These are phyloP conservation scores for Fonsecaea multimorphosa DNA, from an alignment of 2,329 filamentous ascomycete species.

Conservation along the genomic window DNA sequence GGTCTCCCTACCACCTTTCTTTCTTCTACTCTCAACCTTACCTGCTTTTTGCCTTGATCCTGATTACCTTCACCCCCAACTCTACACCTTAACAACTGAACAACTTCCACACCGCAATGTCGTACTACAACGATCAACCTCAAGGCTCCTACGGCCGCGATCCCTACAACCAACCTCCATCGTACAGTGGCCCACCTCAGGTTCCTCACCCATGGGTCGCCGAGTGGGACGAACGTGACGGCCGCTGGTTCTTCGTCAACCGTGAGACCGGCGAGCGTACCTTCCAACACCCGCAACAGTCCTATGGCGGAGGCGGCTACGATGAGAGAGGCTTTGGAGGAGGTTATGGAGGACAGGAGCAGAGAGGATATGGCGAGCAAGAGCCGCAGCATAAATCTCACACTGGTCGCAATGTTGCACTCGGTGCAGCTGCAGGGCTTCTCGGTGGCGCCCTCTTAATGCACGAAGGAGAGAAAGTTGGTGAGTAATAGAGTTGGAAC, in stretches of 20 bases:
- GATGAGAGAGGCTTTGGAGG: conserved; percentile 24
- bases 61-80: background rate
- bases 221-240: conserved; percentile 51
- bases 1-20: background rate
- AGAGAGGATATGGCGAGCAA: conserved; percentile 36
- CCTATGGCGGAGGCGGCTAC: conserved; percentile 22
- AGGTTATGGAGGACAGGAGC: conserved; percentile 24
- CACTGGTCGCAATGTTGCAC: conserved; percentile 45
- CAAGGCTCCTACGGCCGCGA: conserved; percentile 7
- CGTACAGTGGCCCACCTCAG: conserved; percentile 31
- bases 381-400: conserved; percentile 37
- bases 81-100: background rate
- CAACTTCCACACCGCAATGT: conserved; percentile 11
- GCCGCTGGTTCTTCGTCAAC: conserved; percentile 56
- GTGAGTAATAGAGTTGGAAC: conserved; percentile 39
- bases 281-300: conserved; percentile 47
- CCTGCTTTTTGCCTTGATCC: background rate
- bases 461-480: conserved; percentile 54
- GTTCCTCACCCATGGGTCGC: conserved; percentile 53
- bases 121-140: conserved; percentile 24
- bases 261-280: conserved; percentile 53
- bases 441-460: conserved; percentile 53
- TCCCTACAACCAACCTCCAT: conserved; percentile 19
- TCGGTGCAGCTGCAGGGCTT: conserved; percentile 51
- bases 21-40: background rate